Evolutionary conservation across 371 early-diverging fungal genomes (phyloP).

Genomic region (Circinella minor): DNA sequence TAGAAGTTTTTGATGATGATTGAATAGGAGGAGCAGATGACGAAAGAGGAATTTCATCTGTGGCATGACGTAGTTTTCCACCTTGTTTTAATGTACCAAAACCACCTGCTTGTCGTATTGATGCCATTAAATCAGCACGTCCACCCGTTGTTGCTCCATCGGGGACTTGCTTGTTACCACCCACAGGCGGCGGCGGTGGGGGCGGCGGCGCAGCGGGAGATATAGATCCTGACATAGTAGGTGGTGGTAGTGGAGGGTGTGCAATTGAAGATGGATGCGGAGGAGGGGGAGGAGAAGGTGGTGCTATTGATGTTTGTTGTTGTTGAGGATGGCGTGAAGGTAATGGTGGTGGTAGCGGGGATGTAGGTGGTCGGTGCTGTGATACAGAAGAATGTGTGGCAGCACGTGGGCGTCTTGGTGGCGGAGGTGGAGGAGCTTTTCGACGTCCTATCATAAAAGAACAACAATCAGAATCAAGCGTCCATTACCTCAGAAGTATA

Average conservation of each 20-base stretch:
- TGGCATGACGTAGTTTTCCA: slow-evolving; percentile 33
- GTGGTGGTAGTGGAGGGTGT: slow-evolving; percentile 17
- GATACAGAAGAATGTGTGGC: slow-evolving; percentile 9
- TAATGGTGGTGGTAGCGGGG: slow-evolving; percentile 11
- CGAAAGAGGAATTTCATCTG: neutral
- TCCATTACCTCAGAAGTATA: too few species aligned
- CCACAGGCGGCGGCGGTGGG: neutral
- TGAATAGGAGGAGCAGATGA: neutral
- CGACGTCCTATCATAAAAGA: neutral
- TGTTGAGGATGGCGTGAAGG: slow-evolving; percentile 19
- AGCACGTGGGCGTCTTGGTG: neutral
- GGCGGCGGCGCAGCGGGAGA: neutral
- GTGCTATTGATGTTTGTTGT: neutral
- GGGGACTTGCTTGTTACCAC: slow-evolving; percentile 8
- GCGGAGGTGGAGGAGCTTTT: slow-evolving; percentile 11
- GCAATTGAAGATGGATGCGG: neutral
- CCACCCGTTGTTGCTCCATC: slow-evolving; percentile 15
- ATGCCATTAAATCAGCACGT: slow-evolving; percentile 41
- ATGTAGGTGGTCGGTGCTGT: slow-evolving; percentile 5
- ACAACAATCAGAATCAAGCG: neutral
- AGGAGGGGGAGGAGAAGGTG: slow-evolving; percentile 16
- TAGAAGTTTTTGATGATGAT: neutral
- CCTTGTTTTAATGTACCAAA: slow-evolving; percentile 41
- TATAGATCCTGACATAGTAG: slow-evolving; percentile 17
- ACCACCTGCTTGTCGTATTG: slow-evolving; percentile 49